Evolutionary conservation across 2,329 filamentous ascomycete species (phyloP), one percentile per base, ranked within the genome.

Genomic region (Cladosporium sp.): DNA sequence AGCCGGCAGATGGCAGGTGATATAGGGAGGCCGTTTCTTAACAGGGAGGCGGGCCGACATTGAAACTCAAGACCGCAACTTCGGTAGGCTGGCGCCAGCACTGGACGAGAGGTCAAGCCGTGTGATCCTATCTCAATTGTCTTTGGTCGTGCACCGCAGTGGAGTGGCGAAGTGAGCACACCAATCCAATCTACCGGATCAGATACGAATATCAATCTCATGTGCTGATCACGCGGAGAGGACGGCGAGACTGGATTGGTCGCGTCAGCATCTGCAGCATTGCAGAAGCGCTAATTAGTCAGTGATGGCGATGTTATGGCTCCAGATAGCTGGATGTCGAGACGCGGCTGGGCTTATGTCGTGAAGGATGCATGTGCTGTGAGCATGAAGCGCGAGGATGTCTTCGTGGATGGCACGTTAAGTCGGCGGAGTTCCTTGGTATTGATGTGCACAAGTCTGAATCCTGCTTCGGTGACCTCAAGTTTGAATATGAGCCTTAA

Each of bases 1-100:
- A 47, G 52, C 28, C 37, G 32, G 19, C 6, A 20, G 52, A 55
- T 8, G 22, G 35, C 40, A 24, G 40, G 32, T 47, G 52, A 55
- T 55, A 55, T 55, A 55, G 52, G 28, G 19, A 47, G 28, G 19
- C n/a, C 52, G 52, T 55, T 55, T 44, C 52, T 36, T 55, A 55
- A 55, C 22, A 55, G 19, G n/a, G 19, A 15, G 13, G 52, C 52
- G 52, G 52, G 40, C 52, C 40, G 52, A 55, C 28, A 55, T 55
- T 51, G 52, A 47, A 45, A 55, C 20, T 32, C 40, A 39, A 55
- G 20, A 55, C 22, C 24, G 50, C 50, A 42, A 35, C 36, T 40
- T 40, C 24, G 24, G 50, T 15, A 34, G 15, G n/a, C 12, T 42
- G 37, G 22, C 50, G 50, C 12, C 37, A 53, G 24, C 42, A 45